Percentiles rank a stretch among this genome's conserved stretches.
Conservation (phyloP, 495 filamentous ascomycete genomes). For the Trichoderma gamsii region DNA sequence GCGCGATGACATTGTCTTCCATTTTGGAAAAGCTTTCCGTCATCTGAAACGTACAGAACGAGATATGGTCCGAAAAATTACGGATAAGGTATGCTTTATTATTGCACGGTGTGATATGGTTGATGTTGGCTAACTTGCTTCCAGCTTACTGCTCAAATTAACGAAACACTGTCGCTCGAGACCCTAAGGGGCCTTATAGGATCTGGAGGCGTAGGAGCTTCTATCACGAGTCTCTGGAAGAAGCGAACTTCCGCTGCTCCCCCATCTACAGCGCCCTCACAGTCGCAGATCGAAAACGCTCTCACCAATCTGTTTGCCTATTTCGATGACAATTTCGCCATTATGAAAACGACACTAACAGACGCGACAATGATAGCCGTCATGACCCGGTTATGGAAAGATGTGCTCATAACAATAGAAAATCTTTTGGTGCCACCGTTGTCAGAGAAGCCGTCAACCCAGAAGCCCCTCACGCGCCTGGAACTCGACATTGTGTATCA, state of each 20-base stretch:
- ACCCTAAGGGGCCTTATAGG: constrained; percentile 64
- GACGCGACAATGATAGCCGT: constrained; percentile 91
- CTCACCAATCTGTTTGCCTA: constrained; percentile 89
- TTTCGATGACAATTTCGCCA: constrained; percentile 98
- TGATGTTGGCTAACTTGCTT: background rate
- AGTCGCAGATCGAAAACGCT: constrained; percentile 62
- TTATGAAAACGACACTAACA: constrained; percentile 94
- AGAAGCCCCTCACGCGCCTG: constrained; percentile 77
- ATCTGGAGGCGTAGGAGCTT: constrained; percentile 66
- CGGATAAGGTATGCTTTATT: constrained; percentile 71
- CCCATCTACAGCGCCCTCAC: constrained; percentile 53
- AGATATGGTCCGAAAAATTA: constrained; percentile 97
- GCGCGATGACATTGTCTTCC: constrained; percentile 96
- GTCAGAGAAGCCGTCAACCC: constrained; percentile 88
- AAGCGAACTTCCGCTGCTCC: constrained; percentile 47
- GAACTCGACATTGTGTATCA: constrained; percentile 93
- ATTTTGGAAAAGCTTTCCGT: constrained; percentile 95
- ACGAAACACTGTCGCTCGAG: constrained; percentile 75
- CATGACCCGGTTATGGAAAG: constrained; percentile 98
- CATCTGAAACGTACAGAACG: constrained; percentile 90
- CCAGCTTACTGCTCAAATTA: constrained; percentile 92
- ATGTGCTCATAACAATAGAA: constrained; percentile 88
- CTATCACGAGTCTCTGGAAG: constrained; percentile 74
- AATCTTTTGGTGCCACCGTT: constrained; percentile 85
- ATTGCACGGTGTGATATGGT: background rate